Percentiles rank a stretch among this genome's conserved stretches.
phyloP scores from a whole-genome alignment of 2,329 filamentous ascomycete species.

The Trichocomaceae sp. region DNA sequence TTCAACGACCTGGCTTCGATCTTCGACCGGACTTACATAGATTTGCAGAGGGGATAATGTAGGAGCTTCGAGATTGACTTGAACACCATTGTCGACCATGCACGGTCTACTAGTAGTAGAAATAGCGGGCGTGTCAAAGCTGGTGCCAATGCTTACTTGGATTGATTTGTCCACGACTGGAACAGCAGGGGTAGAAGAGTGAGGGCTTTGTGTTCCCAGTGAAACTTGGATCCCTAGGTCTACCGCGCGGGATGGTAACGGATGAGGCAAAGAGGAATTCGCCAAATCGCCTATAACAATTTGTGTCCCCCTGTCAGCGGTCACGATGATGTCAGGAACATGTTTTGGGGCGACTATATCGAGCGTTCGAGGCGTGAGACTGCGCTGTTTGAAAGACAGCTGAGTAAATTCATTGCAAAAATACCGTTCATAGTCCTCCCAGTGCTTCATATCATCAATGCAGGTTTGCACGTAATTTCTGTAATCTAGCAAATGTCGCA shows the following conservation, averaged over 20 bases:
- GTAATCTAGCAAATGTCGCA: constrained; percentile 34
- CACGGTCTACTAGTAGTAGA: not conserved
- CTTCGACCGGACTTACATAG: not conserved
- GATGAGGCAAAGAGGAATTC: constrained; percentile 1
- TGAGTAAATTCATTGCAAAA: constrained; percentile 29
- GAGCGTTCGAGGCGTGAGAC: constrained; percentile 28
- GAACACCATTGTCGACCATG: not conserved
- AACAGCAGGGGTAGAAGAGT: not conserved
- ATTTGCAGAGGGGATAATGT: not conserved
- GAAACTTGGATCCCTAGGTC: not conserved
- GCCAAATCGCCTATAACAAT: constrained; percentile 1
- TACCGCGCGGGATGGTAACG: not conserved
- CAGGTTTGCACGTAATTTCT: constrained; percentile 27
- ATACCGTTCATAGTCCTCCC: constrained; percentile 33
- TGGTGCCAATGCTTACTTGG: constrained; percentile 6
- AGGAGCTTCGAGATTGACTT: not conserved
- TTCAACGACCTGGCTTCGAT: not conserved
- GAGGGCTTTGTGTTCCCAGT: not conserved
- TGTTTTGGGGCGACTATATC: constrained; percentile 24
- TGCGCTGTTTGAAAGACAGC: constrained; percentile 32
- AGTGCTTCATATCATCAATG: constrained; percentile 20
- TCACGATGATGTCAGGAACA: not conserved
- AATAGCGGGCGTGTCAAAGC: not conserved
- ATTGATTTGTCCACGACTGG: not conserved
- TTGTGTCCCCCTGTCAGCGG: constrained; percentile 2